Evolutionary conservation across 352 stramenopile species (phyloP).

Genomic region (Elongisporangium senticosum): DNA sequence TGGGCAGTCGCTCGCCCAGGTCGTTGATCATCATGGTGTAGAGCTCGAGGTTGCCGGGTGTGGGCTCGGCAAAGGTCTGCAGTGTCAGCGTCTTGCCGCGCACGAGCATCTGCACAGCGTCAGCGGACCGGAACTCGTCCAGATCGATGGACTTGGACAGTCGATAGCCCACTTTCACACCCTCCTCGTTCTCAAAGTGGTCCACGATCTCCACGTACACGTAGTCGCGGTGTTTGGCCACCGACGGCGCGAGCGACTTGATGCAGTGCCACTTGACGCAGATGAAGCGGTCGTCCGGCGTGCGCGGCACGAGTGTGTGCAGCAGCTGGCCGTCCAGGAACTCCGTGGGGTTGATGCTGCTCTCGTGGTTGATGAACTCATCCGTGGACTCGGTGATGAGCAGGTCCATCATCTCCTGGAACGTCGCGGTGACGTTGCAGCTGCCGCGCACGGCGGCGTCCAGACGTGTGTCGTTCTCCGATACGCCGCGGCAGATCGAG

Average conservation of each 20-base stretch:
- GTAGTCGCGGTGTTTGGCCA: constrained; percentile 76
- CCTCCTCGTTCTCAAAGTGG: constrained; percentile 61
- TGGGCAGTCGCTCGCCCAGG: constrained; percentile 60
- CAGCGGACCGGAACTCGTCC: constrained; percentile 33
- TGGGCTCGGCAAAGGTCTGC: constrained; percentile 62
- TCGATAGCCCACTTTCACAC: constrained; percentile 59
- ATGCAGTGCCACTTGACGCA: constrained; percentile 82
- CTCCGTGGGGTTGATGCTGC: constrained; percentile 55
- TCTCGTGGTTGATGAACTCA: constrained; percentile 64
- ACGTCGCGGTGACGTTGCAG: constrained; percentile 69
- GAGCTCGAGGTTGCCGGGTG: constrained; percentile 56
- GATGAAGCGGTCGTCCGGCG: constrained; percentile 56
- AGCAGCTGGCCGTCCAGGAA: constrained; percentile 78
- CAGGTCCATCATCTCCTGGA: constrained; percentile 72
- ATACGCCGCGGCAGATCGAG: constrained; percentile 59
- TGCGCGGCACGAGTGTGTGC: constrained; percentile 63
- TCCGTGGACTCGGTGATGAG: constrained; percentile 67
- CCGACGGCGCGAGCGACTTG: constrained; percentile 63
- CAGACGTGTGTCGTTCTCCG: constrained; percentile 51
- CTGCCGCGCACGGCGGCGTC: constrained; percentile 67
- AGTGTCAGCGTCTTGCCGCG: constrained; percentile 70
- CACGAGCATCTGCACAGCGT: constrained; percentile 55
- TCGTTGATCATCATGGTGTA: constrained; percentile 83
- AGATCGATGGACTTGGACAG: constrained; percentile 74
- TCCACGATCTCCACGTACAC: constrained; percentile 82